Evolutionary conservation across 371 early-diverging fungal genomes (phyloP), one percentile per base, ranked within the genome.

Genomic region (Circinella minor): DNA sequence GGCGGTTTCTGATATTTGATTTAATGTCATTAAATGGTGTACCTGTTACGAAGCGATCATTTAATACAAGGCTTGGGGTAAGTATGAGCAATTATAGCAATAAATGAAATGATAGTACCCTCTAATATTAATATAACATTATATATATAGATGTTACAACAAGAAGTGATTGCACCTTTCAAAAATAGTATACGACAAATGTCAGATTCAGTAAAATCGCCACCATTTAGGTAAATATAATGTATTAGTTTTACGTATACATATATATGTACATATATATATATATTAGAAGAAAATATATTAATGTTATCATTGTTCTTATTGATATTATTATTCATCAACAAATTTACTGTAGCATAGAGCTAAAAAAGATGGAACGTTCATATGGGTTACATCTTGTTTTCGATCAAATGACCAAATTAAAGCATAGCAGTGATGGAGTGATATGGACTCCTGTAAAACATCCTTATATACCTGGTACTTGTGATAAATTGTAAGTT

Each of bases 371-470:
- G 36, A 86, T 89, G 88, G 86, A 90, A 66, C 83, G 88, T 36
- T 81, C 88, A 0, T 90, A 88, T 72, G 88, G 88, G 10, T 68
- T 88, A 36, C 85, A 78, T 38, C 61, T 87, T 14, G 83, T 90
- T 18, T 80, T 90, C 54, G 87, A 91, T n/a, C 84, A 87, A 55
- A 90, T 92, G 67, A 78, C 88, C 18, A 78, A 77, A 57, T 81
- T 93, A 54, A 88, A 90, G 49, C 96, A 96, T 79, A 89, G 89
- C 65, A 92, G 88, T 55, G 96, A 96, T 71, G 97, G 98, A 0
- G 81, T 98, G 47, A 92, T 98, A 57, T 98, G 95, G 81, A 95
- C 95, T 5, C 92, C 95, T 39, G 87, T 87, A 3, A 86, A 85
- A 63, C 89, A 87, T 43, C 88, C 92, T 4, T 96, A 96, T 75